These are phyloP conservation scores for Acorus calamus DNA, from an alignment of 106 monocot species.

Conservation along the genomic window DNA sequence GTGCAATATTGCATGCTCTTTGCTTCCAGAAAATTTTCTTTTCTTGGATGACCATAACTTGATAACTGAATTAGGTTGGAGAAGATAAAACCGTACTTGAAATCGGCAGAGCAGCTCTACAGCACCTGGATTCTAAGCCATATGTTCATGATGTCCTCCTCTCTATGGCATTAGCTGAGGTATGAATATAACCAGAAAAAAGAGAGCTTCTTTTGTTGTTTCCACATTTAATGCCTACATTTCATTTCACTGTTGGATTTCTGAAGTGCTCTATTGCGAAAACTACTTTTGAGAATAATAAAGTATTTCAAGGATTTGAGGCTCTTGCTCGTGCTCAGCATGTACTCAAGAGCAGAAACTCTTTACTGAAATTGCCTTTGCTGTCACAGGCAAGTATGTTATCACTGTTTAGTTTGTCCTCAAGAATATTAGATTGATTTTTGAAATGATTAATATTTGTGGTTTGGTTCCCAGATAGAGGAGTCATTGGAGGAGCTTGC, in stretches of 20 bases:
- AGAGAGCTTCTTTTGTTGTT: neutral
- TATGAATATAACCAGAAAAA: conserved; percentile 25
- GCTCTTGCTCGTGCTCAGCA: conserved; percentile 89
- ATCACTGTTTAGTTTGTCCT: neutral
- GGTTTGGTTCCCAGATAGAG: conserved; percentile 59
- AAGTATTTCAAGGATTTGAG: conserved; percentile 90
- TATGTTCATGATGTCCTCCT: conserved; percentile 89
- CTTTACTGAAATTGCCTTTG: conserved; percentile 62
- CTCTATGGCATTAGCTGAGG: conserved; percentile 91
- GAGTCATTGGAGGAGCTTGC: conserved; percentile 95
- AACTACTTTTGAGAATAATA: conserved; percentile 68
- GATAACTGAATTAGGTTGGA: conserved; percentile 50
- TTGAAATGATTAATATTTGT: conserved; percentile 7
- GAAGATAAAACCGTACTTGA: conserved; percentile 77
- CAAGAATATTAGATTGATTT: neutral
- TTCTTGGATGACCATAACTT: too few relatives aligned
- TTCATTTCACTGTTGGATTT: neutral
- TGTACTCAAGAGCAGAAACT: conserved; percentile 68
- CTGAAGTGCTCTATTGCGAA: conserved; percentile 91
- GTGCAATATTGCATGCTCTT: too few relatives aligned
- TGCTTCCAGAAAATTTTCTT: too few relatives aligned
- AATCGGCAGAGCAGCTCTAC: conserved; percentile 62
- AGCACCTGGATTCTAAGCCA: conserved; percentile 55
- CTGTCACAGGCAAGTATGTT: conserved; percentile 53
- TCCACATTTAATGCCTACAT: neutral